Evolutionary conservation across 2,329 filamentous ascomycete species (phyloP).

Genomic region (Cladosporium colombiae): DNA sequence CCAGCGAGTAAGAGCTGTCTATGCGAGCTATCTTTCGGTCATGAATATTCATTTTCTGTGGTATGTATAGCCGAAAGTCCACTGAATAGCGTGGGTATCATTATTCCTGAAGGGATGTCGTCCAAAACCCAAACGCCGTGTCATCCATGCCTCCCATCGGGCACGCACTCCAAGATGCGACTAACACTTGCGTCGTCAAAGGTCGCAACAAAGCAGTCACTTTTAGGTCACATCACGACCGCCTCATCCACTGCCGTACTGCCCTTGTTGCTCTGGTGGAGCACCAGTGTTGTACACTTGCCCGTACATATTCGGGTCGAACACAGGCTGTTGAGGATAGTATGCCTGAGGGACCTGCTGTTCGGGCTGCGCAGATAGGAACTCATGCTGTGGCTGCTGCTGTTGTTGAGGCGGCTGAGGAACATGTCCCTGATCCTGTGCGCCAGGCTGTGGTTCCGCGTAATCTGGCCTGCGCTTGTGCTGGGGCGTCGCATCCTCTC

Average conservation of each 20-base stretch:
- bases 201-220: background rate
- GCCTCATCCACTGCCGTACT: conserved; percentile 12
- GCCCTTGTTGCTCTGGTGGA: conserved; percentile 15
- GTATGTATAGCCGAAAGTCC: conserved; percentile 12
- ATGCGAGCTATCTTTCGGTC: background rate
- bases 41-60: conserved; percentile 4
- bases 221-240: background rate
- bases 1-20: background rate
- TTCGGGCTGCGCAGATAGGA: conserved; percentile 59
- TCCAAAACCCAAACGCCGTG: conserved; percentile 10
- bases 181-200: background rate
- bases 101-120: background rate
- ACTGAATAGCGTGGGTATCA: conserved; percentile 15
- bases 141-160: background rate
- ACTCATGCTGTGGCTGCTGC: conserved; percentile 60
- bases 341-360: conserved; percentile 77
- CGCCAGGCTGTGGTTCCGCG: conserved; percentile 44
- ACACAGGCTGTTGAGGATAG: conserved; percentile 69
- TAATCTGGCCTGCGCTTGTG: conserved; percentile 65
- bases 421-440: conserved; percentile 32
- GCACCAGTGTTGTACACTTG: conserved; percentile 23
- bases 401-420: conserved; percentile 52
- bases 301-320: conserved; percentile 76
- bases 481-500: conserved; percentile 86
- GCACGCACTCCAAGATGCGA: background rate